A percentile compares a stretch with the other conserved stretches of the same genome.
These are phyloP conservation scores for Pecoramyces ruminantium DNA, from an alignment of 192 early-diverging fungal species.

Conservation along the genomic window DNA sequence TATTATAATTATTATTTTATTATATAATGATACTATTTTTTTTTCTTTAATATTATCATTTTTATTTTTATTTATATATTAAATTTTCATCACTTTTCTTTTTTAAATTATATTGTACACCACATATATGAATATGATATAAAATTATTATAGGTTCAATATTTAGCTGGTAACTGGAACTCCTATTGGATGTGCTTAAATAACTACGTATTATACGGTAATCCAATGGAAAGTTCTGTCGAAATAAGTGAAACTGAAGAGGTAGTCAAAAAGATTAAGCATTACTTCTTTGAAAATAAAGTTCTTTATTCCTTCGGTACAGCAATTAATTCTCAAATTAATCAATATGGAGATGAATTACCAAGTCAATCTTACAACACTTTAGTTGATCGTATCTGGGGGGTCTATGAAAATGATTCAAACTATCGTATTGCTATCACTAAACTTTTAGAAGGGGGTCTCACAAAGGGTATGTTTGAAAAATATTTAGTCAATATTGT, in stretches of 20 bases:
- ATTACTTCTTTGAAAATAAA: not conserved
- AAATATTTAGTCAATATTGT: not conserved
- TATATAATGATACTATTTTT: no score
- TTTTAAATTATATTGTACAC: no score
- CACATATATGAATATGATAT: no score
- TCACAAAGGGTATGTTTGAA: not conserved
- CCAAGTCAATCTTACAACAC: not conserved
- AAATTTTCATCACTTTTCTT: no score
- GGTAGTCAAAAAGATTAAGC: not conserved
- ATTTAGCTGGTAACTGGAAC: not conserved
- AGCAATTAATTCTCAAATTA: not conserved
- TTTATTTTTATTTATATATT: no score
- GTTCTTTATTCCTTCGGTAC: not conserved
- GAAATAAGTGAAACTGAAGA: no score
- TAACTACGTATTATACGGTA: not conserved
- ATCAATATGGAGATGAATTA: not conserved
- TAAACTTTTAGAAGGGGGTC: not conserved
- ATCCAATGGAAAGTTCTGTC: not conserved
- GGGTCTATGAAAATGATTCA: not conserved
- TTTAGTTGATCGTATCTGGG: not conserved
- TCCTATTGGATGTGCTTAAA: not conserved
- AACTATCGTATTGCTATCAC: not conserved
- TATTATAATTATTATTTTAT: no score
- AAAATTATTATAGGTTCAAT: not conserved
- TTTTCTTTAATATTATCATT: no score